These are phyloP conservation scores for Pseudogymnoascus sp. DNA, from an alignment of 2,329 filamentous ascomycete genomes.

Conservation along the genomic window DNA sequence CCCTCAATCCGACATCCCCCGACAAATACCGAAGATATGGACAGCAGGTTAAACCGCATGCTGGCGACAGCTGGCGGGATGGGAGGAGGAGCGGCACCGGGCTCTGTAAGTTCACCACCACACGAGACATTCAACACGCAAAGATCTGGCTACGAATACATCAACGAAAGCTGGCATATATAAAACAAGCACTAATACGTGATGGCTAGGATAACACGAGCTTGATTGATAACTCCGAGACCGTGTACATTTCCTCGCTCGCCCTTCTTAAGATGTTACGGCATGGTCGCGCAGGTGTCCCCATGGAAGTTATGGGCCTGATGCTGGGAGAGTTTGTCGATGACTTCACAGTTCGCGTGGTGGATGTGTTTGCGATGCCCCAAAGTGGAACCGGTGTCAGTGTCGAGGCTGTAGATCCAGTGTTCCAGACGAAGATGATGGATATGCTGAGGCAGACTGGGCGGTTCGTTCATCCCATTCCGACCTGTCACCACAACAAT, in stretches of 20 bases:
- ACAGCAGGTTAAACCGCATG: slow-evolving; percentile 76
- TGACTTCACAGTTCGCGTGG: slow-evolving; percentile 95
- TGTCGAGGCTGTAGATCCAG: slow-evolving; percentile 95
- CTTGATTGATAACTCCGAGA: slow-evolving; percentile 98
- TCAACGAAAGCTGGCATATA: not conserved
- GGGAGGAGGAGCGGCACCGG: slow-evolving; percentile 49
- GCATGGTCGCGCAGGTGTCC: slow-evolving; percentile 92
- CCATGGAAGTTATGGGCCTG: slow-evolving; percentile 99
- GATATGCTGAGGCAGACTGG: slow-evolving; percentile 98
- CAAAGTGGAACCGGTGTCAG: slow-evolving; percentile 97
- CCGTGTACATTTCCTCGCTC: slow-evolving; percentile 96
- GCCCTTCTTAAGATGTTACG: slow-evolving; percentile 97
- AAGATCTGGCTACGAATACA: not conserved
- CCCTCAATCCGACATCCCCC: slow-evolving; percentile 10
- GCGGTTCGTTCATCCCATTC: slow-evolving; percentile 49
- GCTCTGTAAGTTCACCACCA: slow-evolving; percentile 44
- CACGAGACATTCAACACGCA: not conserved
- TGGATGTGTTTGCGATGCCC: slow-evolving; percentile 98
- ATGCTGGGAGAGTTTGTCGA: slow-evolving; percentile 99
- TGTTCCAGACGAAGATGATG: slow-evolving; percentile 99
- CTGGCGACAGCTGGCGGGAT: slow-evolving; percentile 68
- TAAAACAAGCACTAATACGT: not conserved
- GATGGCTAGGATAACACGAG: slow-evolving; percentile 68
- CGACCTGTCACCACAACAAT: slow-evolving; percentile 8
- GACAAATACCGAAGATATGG: slow-evolving; percentile 49